Evolutionary conservation across 1,284 basidiomycete species (phyloP).

Genomic region (Boletus smithii): DNA sequence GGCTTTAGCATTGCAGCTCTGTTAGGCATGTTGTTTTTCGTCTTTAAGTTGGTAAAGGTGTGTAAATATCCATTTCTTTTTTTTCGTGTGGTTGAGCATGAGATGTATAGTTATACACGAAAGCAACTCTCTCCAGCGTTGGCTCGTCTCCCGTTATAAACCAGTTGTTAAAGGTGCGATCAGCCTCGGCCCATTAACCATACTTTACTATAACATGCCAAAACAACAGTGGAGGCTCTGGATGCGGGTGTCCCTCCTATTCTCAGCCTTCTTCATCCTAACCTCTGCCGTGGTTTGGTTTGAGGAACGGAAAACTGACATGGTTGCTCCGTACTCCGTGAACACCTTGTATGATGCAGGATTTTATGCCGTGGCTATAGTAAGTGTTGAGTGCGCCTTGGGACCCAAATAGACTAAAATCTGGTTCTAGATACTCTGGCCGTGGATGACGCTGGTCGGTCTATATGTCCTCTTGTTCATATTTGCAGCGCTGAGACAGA

Average conservation of each 20-base stretch:
- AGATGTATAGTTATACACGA: slow-evolving; percentile 43
- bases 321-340: slow-evolving; percentile 32
- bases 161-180: slow-evolving; percentile 35
- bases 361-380: slow-evolving; percentile 41
- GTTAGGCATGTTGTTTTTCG: slow-evolving; percentile 34
- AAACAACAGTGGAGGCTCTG: slow-evolving; percentile 43
- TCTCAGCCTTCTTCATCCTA: slow-evolving; percentile 51
- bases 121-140: slow-evolving; percentile 48
- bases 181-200: neutral
- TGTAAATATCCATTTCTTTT: slow-evolving; percentile 1
- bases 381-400: slow-evolving; percentile 27
- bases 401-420: neutral
- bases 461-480: neutral
- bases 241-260: slow-evolving; percentile 49
- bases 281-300: slow-evolving; percentile 51
- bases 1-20: slow-evolving; percentile 37
- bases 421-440: slow-evolving; percentile 39
- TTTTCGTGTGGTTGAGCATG: neutral
- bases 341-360: slow-evolving; percentile 41
- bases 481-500: slow-evolving; percentile 1
- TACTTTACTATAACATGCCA: neutral
- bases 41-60: slow-evolving; percentile 42
- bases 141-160: slow-evolving; percentile 46
- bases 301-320: slow-evolving; percentile 43
- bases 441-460: slow-evolving; percentile 47